Percentiles rank a stretch among this genome's conserved stretches.
These are phyloP conservation scores for Talaromyces liani DNA, from an alignment of 495 filamentous ascomycete species.

Conservation along the genomic window DNA sequence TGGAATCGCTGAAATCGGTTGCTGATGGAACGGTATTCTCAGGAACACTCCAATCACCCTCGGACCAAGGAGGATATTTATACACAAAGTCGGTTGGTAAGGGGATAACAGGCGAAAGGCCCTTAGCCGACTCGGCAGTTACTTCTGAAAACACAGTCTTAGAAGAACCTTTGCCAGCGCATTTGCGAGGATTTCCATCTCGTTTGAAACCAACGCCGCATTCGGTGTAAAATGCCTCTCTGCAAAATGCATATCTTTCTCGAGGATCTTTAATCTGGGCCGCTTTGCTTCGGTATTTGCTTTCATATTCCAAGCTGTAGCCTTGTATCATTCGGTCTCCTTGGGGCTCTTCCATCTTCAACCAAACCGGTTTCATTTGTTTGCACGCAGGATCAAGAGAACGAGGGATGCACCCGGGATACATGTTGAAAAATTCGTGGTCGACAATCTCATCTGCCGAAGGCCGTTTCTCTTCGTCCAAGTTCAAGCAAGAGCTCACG, in stretches of 20 bases:
- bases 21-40: slow-evolving; percentile 18
- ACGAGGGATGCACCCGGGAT: slow-evolving; percentile 44
- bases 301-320: slow-evolving; percentile 38
- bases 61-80: slow-evolving; percentile 31
- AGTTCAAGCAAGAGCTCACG: slow-evolving; percentile 63
- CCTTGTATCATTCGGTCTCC: slow-evolving; percentile 42
- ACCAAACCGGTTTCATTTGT: slow-evolving; percentile 36
- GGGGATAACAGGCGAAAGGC: slow-evolving; percentile 61
- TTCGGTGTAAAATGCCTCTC: slow-evolving; percentile 36
- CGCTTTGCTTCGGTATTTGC: slow-evolving; percentile 34
- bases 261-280: slow-evolving; percentile 30
- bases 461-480: slow-evolving; percentile 66
- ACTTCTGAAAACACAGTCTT: slow-evolving; percentile 64
- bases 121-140: slow-evolving; percentile 60
- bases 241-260: slow-evolving; percentile 36
- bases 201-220: slow-evolving; percentile 46
- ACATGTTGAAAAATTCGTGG: slow-evolving; percentile 71
- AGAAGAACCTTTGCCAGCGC: slow-evolving; percentile 31
- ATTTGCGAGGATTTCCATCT: slow-evolving; percentile 34
- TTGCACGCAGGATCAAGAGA: slow-evolving; percentile 35
- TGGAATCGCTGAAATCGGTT: slow-evolving; percentile 22
- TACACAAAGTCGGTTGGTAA: slow-evolving; percentile 64
- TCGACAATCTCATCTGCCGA: slow-evolving; percentile 76
- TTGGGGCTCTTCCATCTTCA: slow-evolving; percentile 33
- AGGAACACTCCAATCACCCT: slow-evolving; percentile 35